Conservation (phyloP, 1,139 yeast species). For the Zygosaccharomyces pseudobailii region DNA sequence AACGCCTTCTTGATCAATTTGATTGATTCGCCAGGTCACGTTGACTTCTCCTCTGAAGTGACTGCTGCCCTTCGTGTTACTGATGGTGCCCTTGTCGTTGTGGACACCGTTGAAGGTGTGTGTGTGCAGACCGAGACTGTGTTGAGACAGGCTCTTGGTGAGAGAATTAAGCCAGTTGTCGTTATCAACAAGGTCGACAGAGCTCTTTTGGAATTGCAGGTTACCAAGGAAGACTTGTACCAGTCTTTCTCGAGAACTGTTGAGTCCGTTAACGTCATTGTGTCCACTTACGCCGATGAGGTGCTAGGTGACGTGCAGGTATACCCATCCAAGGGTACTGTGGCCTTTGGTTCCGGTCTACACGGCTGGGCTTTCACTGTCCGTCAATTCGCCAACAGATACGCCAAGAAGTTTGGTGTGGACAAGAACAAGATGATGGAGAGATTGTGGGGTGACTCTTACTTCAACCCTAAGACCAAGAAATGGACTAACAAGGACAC, state of each 20-base stretch:
- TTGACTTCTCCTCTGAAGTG: conserved; percentile 99
- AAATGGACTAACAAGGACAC: conserved; percentile 97
- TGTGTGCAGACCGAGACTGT: conserved; percentile 99
- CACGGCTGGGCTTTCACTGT: conserved; percentile 99
- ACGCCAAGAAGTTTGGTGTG: conserved; percentile 99
- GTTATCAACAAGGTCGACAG: conserved; percentile 99
- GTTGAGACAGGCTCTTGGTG: conserved; percentile 98
- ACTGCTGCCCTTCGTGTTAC: conserved; percentile 99
- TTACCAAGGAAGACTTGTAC: conserved; percentile 97
- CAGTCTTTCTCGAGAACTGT: conserved; percentile 98
- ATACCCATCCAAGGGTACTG: conserved; percentile 98
- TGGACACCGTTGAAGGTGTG: conserved; percentile 99
- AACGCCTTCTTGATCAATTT: conserved; percentile 94
- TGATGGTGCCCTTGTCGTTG: conserved; percentile 99
- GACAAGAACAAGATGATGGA: conserved; percentile 97
- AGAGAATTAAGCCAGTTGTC: conserved; percentile 98
- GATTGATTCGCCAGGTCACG: conserved; percentile 99
- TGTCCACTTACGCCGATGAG: conserved; percentile 91
- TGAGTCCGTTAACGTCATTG: conserved; percentile 98
- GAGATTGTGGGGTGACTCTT: conserved; percentile 99
- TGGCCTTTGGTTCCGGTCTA: conserved; percentile 99
- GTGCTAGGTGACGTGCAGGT: conserved; percentile 95
- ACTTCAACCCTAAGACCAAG: conserved; percentile 99
- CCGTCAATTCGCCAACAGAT: conserved; percentile 97
- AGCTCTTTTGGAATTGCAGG: conserved; percentile 98